A percentile compares a stretch with the other conserved stretches of the same genome.
phyloP scores from a whole-genome alignment of 768 basidiomycete species.

The Lentinus tigrinus region DNA sequence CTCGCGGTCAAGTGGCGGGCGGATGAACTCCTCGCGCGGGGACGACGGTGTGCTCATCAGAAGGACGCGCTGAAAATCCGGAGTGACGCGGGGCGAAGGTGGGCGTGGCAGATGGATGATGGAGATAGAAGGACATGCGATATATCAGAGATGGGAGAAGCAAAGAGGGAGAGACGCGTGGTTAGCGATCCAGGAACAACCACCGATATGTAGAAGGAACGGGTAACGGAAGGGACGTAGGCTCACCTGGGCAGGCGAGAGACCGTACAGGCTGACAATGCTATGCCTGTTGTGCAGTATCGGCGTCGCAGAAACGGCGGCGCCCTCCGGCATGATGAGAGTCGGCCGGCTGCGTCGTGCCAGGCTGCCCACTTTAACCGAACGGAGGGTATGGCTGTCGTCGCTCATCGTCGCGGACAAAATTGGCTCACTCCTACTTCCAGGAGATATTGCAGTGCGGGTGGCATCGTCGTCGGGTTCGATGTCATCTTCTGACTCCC shows the following conservation, averaged over 20 bases:
- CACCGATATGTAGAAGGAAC: not conserved
- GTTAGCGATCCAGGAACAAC: not conserved
- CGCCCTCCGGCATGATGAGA: conserved; percentile 49
- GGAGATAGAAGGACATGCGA: too few species aligned
- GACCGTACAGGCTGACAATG: conserved; percentile 59
- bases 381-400: conserved; percentile 14
- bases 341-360: conserved; percentile 39
- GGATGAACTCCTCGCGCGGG: conserved; percentile 42
- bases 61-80: conserved; percentile 50
- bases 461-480: conserved; percentile 28
- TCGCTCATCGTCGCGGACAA: not conserved
- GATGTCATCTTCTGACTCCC: conserved; percentile 20
- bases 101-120: not conserved
- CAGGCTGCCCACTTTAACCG: conserved; percentile 35
- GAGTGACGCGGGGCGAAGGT: conserved; percentile 7
- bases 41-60: conserved; percentile 56
- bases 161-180: not conserved
- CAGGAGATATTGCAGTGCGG: not conserved
- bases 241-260: conserved; percentile 73
- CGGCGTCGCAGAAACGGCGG: conserved; percentile 32
- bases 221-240: not conserved
- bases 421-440: conserved; percentile 23
- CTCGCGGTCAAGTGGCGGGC: conserved; percentile 10
- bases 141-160: not conserved
- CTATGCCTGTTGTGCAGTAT: conserved; percentile 53